Percentiles rank a stretch among this genome's conserved stretches.
These are phyloP conservation scores for Senna siamea DNA, from an alignment of 306 rosid species.

Conservation along the genomic window DNA sequence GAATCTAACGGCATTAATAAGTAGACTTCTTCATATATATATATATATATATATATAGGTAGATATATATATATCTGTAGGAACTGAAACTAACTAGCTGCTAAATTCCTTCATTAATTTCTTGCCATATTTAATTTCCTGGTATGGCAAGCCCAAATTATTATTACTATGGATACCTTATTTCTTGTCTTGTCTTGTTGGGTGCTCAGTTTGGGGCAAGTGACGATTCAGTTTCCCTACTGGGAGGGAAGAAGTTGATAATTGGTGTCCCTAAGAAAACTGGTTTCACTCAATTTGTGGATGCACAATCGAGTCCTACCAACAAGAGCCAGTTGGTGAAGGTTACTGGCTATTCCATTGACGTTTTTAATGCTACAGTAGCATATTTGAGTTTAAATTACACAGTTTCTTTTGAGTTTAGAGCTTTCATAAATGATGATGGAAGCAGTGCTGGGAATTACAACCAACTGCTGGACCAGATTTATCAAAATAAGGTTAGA, in stretches of 20 bases:
- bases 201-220: not conserved
- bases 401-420: conserved; percentile 5
- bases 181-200: conserved; percentile 6
- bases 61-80: no score
- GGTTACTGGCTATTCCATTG: conserved; percentile 18
- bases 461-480: not conserved
- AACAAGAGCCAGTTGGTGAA: not conserved
- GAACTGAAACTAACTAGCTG: no score
- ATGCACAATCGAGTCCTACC: not conserved
- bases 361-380: not conserved
- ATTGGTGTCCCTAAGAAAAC: not conserved
- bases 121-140: not conserved
- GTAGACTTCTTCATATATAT: no score
- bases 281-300: conserved; percentile 13
- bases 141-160: conserved; percentile 12
- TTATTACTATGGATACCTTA: not conserved
- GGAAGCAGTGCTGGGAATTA: conserved; percentile 2
- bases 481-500: not conserved
- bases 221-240: not conserved
- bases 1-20: no score
- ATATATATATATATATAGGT: no score
- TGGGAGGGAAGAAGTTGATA: not conserved
- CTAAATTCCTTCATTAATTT: not conserved
- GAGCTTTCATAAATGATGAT: not conserved
- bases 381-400: not conserved